Evolutionary conservation across 164 flowering plant genomes (phyloP).

Genomic region (Berberis vulgaris): DNA sequence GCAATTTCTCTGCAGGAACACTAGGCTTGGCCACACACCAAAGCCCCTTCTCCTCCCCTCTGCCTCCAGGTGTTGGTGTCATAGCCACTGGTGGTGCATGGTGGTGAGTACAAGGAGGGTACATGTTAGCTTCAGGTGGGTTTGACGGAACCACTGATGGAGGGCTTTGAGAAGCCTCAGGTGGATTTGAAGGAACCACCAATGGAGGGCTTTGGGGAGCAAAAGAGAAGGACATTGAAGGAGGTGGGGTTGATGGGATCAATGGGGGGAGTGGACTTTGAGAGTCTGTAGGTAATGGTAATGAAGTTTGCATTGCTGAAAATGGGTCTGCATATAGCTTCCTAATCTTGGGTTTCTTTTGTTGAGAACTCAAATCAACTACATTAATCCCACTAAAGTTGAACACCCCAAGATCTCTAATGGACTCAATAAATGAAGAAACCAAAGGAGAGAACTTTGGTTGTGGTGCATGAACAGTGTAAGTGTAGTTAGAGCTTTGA

Average conservation of each 20-base stretch:
- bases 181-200: not conserved
- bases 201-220: conserved; percentile 21
- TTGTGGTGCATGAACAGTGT: conserved; percentile 27
- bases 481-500: conserved; percentile 39
- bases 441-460: conserved; percentile 22
- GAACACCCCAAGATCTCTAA: conserved; percentile 41
- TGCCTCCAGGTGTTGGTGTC: conserved; percentile 22
- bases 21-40: conserved; percentile 98
- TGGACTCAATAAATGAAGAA: conserved; percentile 26
- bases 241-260: conserved; percentile 17
- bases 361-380: conserved; percentile 13
- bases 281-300: conserved; percentile 18
- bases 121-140: conserved; percentile 25
- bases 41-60: conserved; percentile 18
- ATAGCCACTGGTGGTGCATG: conserved; percentile 2
- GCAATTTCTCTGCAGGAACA: conserved; percentile 66
- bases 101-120: conserved; percentile 42
- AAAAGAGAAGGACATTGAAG: conserved; percentile 6
- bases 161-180: conserved; percentile 9
- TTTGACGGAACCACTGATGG: conserved; percentile 18
- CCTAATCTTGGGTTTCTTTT: conserved; percentile 27
- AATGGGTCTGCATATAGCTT: conserved; percentile 45
- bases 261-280: conserved; percentile 45
- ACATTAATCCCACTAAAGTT: conserved; percentile 18
- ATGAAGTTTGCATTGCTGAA: conserved; percentile 63